A percentile compares a stretch with the other conserved stretches of the same genome.
Conservation (phyloP, 2,329 filamentous ascomycete genomes). For the Daldinia eschscholtzii region DNA sequence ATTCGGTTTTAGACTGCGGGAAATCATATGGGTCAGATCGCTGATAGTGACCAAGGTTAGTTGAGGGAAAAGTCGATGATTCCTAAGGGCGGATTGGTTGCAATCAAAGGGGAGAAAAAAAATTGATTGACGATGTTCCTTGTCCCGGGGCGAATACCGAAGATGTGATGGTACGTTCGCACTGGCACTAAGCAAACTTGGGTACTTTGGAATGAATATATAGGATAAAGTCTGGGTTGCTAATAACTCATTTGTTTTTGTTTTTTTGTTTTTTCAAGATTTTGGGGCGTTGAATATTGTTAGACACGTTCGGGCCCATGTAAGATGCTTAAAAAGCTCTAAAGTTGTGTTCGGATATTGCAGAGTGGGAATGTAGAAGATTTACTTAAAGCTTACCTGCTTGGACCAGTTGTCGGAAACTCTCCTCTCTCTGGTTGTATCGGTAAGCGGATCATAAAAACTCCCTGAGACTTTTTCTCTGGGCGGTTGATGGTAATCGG, state of each 20-base stretch:
- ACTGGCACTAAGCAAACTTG: conserved; percentile 43
- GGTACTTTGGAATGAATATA: conserved; percentile 29
- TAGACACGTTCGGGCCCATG: conserved; percentile 11
- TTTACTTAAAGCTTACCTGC: conserved; percentile 49
- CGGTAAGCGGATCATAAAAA: conserved; percentile 61
- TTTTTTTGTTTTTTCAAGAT: conserved; percentile 1
- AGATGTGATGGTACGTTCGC: conserved; percentile 18
- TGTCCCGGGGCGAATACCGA: conserved; percentile 29
- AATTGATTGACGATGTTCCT: conserved; percentile 35
- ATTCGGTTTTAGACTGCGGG: conserved; percentile 47
- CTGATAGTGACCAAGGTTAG: conserved; percentile 34
- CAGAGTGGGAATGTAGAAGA: conserved; percentile 22
- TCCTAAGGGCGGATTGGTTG: conserved; percentile 21
- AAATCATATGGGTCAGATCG: conserved; percentile 61
- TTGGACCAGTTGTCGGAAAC: conserved; percentile 54
- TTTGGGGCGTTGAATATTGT: conserved; percentile 1
- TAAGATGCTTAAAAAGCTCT: conserved; percentile 23
- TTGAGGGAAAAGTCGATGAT: conserved; percentile 12
- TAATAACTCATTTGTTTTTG: conserved; percentile 8
- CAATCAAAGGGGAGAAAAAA: conserved; percentile 32
- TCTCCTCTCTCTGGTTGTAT: conserved; percentile 57
- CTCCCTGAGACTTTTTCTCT: conserved; percentile 58
- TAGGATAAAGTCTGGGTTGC: conserved; percentile 14
- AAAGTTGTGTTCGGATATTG: conserved; percentile 12
- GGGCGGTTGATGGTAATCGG: conserved; percentile 52